phyloP scores from a whole-genome alignment of 2,329 filamentous ascomycete species.

The Alternaria solani region DNA sequence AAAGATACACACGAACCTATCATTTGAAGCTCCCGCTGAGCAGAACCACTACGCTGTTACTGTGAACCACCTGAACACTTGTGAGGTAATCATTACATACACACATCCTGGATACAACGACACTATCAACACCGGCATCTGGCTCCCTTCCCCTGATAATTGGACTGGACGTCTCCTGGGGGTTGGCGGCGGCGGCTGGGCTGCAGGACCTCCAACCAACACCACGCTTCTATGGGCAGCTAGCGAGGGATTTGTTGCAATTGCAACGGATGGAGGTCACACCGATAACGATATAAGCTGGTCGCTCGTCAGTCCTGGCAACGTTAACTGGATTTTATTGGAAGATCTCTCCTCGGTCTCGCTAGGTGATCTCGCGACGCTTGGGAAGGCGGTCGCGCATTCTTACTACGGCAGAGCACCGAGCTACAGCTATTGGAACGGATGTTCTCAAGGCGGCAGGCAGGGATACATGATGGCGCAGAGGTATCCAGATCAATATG shows the following conservation, averaged over 20 bases:
- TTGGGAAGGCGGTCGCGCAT: constrained; percentile 38
- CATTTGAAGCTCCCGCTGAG: constrained; percentile 8
- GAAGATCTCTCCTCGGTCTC: constrained; percentile 44
- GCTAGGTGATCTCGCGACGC: constrained; percentile 40
- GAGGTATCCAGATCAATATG: constrained; percentile 35
- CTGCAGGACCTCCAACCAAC: constrained; percentile 24
- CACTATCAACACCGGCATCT: constrained; percentile 27
- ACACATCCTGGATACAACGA: constrained; percentile 31
- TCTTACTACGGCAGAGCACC: constrained; percentile 41
- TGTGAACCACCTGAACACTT: constrained; percentile 31
- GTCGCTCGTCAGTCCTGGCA: constrained; percentile 22
- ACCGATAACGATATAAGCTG: constrained; percentile 14
- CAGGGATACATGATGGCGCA: constrained; percentile 46
- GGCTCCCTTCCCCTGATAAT: constrained; percentile 25
- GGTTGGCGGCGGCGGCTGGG: constrained; percentile 33
- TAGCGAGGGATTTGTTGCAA: constrained; percentile 32
- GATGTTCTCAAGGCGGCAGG: constrained; percentile 25
- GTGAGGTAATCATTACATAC: constrained; percentile 49
- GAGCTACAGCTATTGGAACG: constrained; percentile 45
- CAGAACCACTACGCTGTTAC: constrained; percentile 20
- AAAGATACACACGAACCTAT: constrained; percentile 5
- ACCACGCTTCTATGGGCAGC: constrained; percentile 21
- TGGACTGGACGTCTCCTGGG: constrained; percentile 35
- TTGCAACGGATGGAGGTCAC: constrained; percentile 34
- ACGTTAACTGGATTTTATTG: constrained; percentile 34